These are phyloP conservation scores for Tulasnella sp. DNA, from an alignment of 768 basidiomycete species.

Conservation along the genomic window DNA sequence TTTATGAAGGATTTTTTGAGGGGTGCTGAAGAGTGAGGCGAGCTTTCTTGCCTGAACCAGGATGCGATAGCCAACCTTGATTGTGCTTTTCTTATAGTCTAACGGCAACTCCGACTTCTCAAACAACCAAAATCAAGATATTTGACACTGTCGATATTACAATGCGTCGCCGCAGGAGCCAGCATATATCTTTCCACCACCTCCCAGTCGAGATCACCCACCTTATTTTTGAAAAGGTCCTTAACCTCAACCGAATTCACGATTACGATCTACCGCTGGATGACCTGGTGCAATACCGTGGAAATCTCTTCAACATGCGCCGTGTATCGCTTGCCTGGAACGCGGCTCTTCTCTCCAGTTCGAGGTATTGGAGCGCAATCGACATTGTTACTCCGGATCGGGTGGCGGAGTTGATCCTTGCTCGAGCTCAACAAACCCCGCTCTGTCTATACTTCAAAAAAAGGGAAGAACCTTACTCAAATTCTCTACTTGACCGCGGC, in stretches of 20 bases:
- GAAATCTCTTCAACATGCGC: not conserved
- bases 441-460: not conserved
- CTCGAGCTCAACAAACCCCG: conserved; percentile 5
- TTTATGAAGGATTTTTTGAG: not conserved
- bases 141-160: not conserved
- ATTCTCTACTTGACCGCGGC: not conserved
- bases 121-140: not conserved
- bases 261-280: not conserved
- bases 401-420: not conserved
- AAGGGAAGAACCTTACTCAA: not conserved
- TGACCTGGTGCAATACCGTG: not conserved
- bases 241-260: not conserved
- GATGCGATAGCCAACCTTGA: not conserved
- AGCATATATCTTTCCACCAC: not conserved
- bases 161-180: not conserved
- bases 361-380: not conserved
- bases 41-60: not conserved
- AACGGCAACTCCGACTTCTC: not conserved
- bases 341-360: not conserved
- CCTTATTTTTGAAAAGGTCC: not conserved
- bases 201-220: not conserved
- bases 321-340: not conserved
- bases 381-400: not conserved
- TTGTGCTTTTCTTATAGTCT: not conserved
- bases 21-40: not conserved